A percentile compares a stretch with the other conserved stretches of the same genome.
phyloP scores from a whole-genome alignment of 805 yeast genomes.

The Cyberlindnera amylophila region DNA sequence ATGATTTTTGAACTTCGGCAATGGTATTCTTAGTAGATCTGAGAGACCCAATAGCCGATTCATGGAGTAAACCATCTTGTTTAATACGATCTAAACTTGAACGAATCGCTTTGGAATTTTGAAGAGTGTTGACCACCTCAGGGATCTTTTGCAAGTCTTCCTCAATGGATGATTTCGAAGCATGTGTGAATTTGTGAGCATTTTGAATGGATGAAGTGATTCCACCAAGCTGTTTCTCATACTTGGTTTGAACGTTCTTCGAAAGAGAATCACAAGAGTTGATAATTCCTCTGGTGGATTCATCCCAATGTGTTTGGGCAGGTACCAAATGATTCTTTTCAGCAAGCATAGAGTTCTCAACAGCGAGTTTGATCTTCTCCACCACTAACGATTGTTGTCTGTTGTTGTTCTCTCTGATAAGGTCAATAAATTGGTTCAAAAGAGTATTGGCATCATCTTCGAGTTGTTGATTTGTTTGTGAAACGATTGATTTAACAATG shows the following conservation, averaged over 20 bases:
- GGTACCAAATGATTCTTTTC: constrained; percentile 18
- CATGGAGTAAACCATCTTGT: constrained; percentile 1
- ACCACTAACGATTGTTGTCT: constrained; percentile 19
- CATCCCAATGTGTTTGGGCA: constrained; percentile 21
- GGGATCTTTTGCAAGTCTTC: constrained; percentile 19
- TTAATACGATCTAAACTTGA: constrained; percentile 6
- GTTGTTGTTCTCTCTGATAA: constrained; percentile 19
- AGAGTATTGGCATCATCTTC: constrained; percentile 22
- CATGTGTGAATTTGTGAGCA: constrained; percentile 15
- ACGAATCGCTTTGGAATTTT: constrained; percentile 8
- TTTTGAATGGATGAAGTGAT: constrained; percentile 14
- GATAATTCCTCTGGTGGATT: constrained; percentile 18
- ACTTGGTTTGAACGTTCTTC: constrained; percentile 7
- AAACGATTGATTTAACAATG: constrained; percentile 16
- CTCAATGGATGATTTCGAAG: constrained; percentile 15
- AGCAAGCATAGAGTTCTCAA: constrained; percentile 15
- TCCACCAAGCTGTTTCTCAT: constrained; percentile 10
- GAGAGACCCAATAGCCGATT: constrained; percentile 1
- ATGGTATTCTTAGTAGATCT: constrained; percentile 1
- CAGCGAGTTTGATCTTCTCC: constrained; percentile 15
- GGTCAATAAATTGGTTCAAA: constrained; percentile 17
- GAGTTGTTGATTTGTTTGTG: constrained; percentile 13
- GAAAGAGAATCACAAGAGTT: constrained; percentile 21
- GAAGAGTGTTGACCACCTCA: constrained; percentile 4
- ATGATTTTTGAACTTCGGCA: neutral